Evolutionary conservation across 2,329 filamentous ascomycete genomes (phyloP), one percentile per base, ranked within the genome.

Genomic region (Fusarium oxysporum): DNA sequence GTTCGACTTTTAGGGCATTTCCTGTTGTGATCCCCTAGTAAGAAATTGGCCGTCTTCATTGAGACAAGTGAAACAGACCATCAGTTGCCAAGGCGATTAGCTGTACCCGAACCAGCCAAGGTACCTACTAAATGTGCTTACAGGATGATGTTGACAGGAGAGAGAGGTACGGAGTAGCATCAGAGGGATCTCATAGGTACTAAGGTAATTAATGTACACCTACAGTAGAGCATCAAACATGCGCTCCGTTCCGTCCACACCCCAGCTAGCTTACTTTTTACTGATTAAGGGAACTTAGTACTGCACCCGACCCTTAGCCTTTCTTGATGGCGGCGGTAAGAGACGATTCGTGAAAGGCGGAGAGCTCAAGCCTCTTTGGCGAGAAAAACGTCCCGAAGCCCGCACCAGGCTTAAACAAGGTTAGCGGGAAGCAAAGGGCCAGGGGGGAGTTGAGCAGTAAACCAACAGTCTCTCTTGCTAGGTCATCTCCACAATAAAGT

Each of bases 331-430:
- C 76, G 82, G 82, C 82, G 82, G 81, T 78, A 82, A 83, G 73
- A 80, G 77, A 72, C 75, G 77, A 78, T 68, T 77, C 77, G 75
- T 83, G 81, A 83, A 83, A 83, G 82, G 82, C 78, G 77, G 73
- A 76, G 70, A 68, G 69, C 60, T 59, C 54, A 66, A 71, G 71
- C 71, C 71, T 74, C 67, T 71, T 69, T 70, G 62, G 58, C 51
- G 60, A 61, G 66, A 68, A 68, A 76, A 77, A 73, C 73, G 73
- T 72, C 70, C 68, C 71, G 67, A 76, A 75, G 72, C 66, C 62
- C 44, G 32, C 41, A 25, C 62, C 67, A 73, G 43, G 30, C 67
- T 55, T 21, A 38, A 73, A 68, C 33, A 23, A 55, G 71, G 33
- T 28, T 70, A 74, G 71, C 40, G 53, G 28, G 21, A 43, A 54